Percentiles rank a stretch among this genome's conserved stretches.
Conservation (phyloP, 495 filamentous ascomycete genomes). For the Alectoria sarmentosa region DNA sequence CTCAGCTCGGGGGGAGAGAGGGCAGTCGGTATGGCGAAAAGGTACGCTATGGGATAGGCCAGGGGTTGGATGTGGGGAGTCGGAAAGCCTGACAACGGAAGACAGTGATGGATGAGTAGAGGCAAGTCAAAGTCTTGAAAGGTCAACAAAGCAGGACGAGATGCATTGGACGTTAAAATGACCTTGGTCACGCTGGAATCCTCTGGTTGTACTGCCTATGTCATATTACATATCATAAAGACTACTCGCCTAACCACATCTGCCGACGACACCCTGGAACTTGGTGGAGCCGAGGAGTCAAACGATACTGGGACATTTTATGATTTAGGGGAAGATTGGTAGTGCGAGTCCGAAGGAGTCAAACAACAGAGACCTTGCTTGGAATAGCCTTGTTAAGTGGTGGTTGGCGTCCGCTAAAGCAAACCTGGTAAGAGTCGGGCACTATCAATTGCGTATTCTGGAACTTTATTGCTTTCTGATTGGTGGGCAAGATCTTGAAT, state of each 20-base stretch:
- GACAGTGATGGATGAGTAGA: background rate
- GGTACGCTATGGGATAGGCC: background rate
- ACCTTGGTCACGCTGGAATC: background rate
- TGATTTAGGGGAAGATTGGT: conserved; percentile 3
- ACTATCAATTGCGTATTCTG: conserved; percentile 15
- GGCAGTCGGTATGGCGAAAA: background rate
- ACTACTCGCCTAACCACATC: background rate
- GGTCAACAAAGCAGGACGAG: background rate
- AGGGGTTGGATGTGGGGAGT: background rate
- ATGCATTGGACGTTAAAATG: conserved; percentile 4
- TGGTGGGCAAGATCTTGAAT: conserved; percentile 6
- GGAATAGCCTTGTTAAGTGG: conserved; percentile 17
- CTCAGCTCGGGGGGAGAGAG: background rate
- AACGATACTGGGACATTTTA: conserved; percentile 3
- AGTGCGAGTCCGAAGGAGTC: conserved; percentile 14
- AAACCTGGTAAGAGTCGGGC: conserved; percentile 21
- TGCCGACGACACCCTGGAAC: background rate
- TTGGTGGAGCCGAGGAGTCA: conserved; percentile 4
- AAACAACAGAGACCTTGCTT: conserved; percentile 13
- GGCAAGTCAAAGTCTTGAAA: background rate
- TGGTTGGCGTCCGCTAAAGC: conserved; percentile 20
- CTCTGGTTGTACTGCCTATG: conserved; percentile 7
- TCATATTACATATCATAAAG: conserved; percentile 17
- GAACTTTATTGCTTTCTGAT: conserved; percentile 7
- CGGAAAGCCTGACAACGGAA: background rate